phyloP scores from a whole-genome alignment of 768 basidiomycete species.

The Kwoniella mangroviensis region DNA sequence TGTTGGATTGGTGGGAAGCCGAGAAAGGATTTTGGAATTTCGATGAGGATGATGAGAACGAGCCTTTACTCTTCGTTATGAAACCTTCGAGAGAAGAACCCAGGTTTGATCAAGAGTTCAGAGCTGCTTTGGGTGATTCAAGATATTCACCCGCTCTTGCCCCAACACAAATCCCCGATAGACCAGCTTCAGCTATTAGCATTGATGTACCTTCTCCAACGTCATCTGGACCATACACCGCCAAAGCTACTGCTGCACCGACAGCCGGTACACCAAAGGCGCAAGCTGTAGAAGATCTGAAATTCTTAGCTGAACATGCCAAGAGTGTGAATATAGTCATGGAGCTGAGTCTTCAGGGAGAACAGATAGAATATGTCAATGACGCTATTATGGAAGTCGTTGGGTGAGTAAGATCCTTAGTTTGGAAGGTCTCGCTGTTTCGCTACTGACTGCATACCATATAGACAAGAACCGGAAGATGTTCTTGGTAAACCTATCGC shows the following conservation, averaged over 20 bases:
- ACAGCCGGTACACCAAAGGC: slow-evolving; percentile 61
- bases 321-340: slow-evolving; percentile 95
- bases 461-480: slow-evolving; percentile 79
- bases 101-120: slow-evolving; percentile 42
- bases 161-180: slow-evolving; percentile 12
- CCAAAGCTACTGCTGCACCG: slow-evolving; percentile 12
- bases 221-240: slow-evolving; percentile 17
- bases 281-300: slow-evolving; percentile 84
- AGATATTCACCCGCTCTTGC: slow-evolving; percentile 17
- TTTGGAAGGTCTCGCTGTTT: slow-evolving; percentile 61
- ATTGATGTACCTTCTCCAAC: slow-evolving; percentile 37
- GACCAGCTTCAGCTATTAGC: slow-evolving; percentile 29
- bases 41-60: slow-evolving; percentile 77
- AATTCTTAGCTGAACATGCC: slow-evolving; percentile 88
- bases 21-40: slow-evolving; percentile 99
- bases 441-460: slow-evolving; percentile 23
- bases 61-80: slow-evolving; percentile 89
- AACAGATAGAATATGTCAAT: slow-evolving; percentile 93
- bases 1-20: slow-evolving; percentile 99
- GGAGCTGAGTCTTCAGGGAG: slow-evolving; percentile 90
- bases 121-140: slow-evolving; percentile 25
- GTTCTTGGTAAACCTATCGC: slow-evolving; percentile 81
- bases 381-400: slow-evolving; percentile 93
- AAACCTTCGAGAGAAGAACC: slow-evolving; percentile 74
- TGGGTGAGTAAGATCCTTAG: slow-evolving; percentile 48